A percentile compares a stretch with the other conserved stretches of the same genome.
These are phyloP conservation scores for Apiospora pterosperma DNA, from an alignment of 2,329 filamentous ascomycete genomes.

Conservation along the genomic window DNA sequence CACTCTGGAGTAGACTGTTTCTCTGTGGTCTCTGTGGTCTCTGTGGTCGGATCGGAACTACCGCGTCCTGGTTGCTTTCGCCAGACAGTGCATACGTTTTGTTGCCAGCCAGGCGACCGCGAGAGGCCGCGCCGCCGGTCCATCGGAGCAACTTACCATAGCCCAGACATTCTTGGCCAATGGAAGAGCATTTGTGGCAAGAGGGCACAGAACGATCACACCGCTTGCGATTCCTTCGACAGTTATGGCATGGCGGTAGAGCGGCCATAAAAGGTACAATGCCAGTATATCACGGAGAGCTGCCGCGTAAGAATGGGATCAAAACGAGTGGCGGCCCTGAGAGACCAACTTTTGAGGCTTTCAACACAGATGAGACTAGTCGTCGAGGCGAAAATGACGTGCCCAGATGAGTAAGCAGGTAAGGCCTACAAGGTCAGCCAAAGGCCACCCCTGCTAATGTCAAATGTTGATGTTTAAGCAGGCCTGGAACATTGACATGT, in stretches of 20 bases:
- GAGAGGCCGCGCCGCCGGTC: conserved; percentile 49
- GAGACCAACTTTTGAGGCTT: neutral
- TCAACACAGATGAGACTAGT: neutral
- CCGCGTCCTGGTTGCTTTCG: neutral
- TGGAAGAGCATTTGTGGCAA: conserved; percentile 56
- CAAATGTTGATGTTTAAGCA: neutral
- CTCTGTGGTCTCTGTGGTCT: neutral
- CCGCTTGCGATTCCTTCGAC: conserved; percentile 56
- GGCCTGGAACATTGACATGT: neutral
- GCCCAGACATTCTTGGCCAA: conserved; percentile 57
- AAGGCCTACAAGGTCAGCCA: neutral
- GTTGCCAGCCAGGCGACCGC: conserved; percentile 38
- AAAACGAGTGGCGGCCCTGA: neutral
- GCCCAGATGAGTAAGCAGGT: neutral
- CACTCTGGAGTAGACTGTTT: neutral
- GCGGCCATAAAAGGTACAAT: conserved; percentile 14
- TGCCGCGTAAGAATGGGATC: neutral
- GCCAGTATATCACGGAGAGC: neutral
- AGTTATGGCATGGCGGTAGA: conserved; percentile 56
- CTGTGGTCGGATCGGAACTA: neutral
- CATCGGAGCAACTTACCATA: conserved; percentile 60
- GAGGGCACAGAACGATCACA: conserved; percentile 58
- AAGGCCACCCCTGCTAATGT: neutral
- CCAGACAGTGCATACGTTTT: conserved; percentile 6
- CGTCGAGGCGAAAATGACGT: neutral